Base-by-base conservation (phyloP, 148 eudicot species). In the Arbutus unedo region DNA sequence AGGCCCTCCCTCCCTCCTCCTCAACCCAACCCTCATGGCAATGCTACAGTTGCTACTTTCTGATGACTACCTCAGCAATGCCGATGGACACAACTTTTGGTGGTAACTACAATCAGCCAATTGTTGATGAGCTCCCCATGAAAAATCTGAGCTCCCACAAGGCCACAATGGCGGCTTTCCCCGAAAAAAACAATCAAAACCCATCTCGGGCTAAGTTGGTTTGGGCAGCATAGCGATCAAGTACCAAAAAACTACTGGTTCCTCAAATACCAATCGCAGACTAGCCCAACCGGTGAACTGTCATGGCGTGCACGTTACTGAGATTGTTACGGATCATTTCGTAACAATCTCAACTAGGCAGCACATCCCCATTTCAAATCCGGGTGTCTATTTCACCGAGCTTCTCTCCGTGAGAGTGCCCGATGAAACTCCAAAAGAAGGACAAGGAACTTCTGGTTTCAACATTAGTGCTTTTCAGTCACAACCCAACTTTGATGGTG, bases 31-130 rank as follows among this genome's bases (percentile, higher is more conserved):
- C 16, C 8, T 2, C 18, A 76, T 76, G 79, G 45, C 79, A 23
- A 76, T 76, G 79, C 79, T 51, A 55, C 31, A 19, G 49, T 56
- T 78, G 50, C 68, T 78, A 13, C 43, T 51, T 31, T 76, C 47
- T 18, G 49, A 55, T 38, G 80, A 78, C 21, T 10, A 43, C 68
- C 48, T 57, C 50, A 38, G 25, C 7, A 50, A 78, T 43, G 15
- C 15, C 3, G 80, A 78, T 18, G 5, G 66, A 78, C n/a, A 55
- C 80, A 55, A 41, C 67, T 56, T 78, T 57, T 56, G 80, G 80
- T 31, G 68, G 23, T 44, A 78, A 57, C 67, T 55, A 78, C 67
- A 56, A 41, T 56, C 67, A 78, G 56, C 47, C 6, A 62, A 18
- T 78, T 56, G 49, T 67, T 78, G 10, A 56, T 78, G 56, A 43